Percentiles rank a stretch among this genome's conserved stretches.
phyloP scores from a whole-genome alignment of 2,329 filamentous ascomycete species.

The Alternaria sp. region DNA sequence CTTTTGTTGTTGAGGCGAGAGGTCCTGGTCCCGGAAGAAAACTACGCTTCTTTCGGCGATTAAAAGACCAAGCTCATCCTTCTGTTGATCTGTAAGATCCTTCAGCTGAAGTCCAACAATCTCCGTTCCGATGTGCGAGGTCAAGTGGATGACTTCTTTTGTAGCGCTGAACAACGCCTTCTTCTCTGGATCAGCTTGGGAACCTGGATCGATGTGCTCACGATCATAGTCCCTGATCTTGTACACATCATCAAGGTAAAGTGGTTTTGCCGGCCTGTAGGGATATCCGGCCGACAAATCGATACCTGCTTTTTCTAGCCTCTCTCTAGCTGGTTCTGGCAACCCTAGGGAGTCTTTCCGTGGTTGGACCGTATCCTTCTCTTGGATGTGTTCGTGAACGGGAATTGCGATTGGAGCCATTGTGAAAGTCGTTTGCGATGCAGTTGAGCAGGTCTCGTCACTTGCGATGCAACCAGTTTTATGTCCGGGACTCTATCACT shows the following conservation, averaged over 20 bases:
- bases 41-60: conserved; percentile 57
- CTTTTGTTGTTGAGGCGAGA: conserved; percentile 45
- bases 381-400: conserved; percentile 58
- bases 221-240: conserved; percentile 64
- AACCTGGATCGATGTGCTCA: conserved; percentile 47
- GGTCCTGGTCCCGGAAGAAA: conserved; percentile 62
- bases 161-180: conserved; percentile 47
- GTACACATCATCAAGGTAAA: conserved; percentile 75
- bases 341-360: conserved; percentile 71
- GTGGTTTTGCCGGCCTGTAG: conserved; percentile 70
- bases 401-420: conserved; percentile 68
- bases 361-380: conserved; percentile 67
- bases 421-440: conserved; percentile 18
- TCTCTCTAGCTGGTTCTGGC: conserved; percentile 64
- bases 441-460: background rate
- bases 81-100: conserved; percentile 57
- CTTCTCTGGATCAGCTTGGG: conserved; percentile 63
- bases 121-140: conserved; percentile 51
- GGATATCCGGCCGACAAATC: conserved; percentile 76
- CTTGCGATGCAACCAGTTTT: conserved; percentile 16
- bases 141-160: conserved; percentile 55
- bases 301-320: conserved; percentile 73
- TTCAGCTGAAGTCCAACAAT: conserved; percentile 58
- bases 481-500: conserved; percentile 20
- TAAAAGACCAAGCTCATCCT: conserved; percentile 60